Evolutionary conservation across 495 filamentous ascomycete genomes (phyloP), one percentile per base, ranked within the genome.

Genomic region (Aspergillus nidulans): DNA sequence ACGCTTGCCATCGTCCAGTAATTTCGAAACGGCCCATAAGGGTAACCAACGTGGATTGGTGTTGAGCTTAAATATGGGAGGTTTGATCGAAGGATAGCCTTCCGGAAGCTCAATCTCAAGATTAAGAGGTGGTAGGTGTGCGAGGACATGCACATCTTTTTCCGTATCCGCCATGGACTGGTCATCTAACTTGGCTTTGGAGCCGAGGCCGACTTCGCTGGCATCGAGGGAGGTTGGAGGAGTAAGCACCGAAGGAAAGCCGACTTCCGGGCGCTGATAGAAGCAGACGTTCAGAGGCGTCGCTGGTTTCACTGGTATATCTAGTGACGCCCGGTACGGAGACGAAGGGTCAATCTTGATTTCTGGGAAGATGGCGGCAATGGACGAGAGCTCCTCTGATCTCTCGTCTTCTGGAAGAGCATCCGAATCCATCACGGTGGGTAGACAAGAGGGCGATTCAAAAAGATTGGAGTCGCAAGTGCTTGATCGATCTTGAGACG

Each of bases 301-400:
- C 12, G 80, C 69, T 0, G 94, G 88, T 25, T 82, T 78, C 46
- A 96, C 86, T 6, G 85, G 81, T 0, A 97, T 69, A 21, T 89
- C 84, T 50, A 97, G 76, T 6, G 77, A 79, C 2, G 89, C 84
- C 46, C 77, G 79, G 65, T 85, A 87, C 2, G 81, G 81, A 4
- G 57, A 59, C 4, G 78, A 63, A 4, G 80, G 71, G 49, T 83
- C 77, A 28, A 88, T 69, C 26, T 77, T 75, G 15, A 96, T 82
- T 68, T 98, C 94, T 18, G 92, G 92, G 58, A 83, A 98, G 58
- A 98, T 97, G 62, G 91, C 88, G 13, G 79, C 76, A 41, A 97
- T 84, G n/a, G 91, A 84, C 43, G 81, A 83, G 45, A 98, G 78
- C 70, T 98, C 94, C 15, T 85, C 76, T 16, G 85, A 77, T 51